Percentiles rank a stretch among this genome's conserved stretches.
These are phyloP conservation scores for Cercophora newfieldiana DNA, from an alignment of 495 filamentous ascomycete genomes.

Conservation along the genomic window DNA sequence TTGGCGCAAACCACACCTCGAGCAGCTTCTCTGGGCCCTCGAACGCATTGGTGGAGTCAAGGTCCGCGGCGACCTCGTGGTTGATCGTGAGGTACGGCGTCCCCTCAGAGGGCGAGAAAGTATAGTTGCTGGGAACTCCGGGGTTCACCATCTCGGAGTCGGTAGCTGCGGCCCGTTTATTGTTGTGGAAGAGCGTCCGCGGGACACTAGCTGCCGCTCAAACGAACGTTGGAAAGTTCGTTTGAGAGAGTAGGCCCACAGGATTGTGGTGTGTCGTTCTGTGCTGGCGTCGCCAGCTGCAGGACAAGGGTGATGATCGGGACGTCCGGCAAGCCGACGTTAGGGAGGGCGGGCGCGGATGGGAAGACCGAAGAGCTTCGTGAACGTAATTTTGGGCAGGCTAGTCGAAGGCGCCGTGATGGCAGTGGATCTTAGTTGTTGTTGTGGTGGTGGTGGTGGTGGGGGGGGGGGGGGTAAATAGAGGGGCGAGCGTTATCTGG, in stretches of 20 bases:
- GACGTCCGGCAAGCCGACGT: slow-evolving; percentile 64
- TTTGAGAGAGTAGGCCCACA: slow-evolving; percentile 96
- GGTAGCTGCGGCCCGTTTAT: slow-evolving; percentile 22
- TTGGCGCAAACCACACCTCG: slow-evolving; percentile 96
- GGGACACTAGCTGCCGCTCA: slow-evolving; percentile 75
- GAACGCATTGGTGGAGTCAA: slow-evolving; percentile 95
- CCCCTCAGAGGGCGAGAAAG: slow-evolving; percentile 74
- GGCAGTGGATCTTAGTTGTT: slow-evolving; percentile 83
- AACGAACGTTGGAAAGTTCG: slow-evolving; percentile 87
- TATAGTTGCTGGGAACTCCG: slow-evolving; percentile 76
- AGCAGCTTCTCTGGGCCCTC: slow-evolving; percentile 98
- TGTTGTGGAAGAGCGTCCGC: slow-evolving; percentile 47
- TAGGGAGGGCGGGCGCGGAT: slow-evolving; percentile 87
- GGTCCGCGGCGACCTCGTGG: slow-evolving; percentile 87
- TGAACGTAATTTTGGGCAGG: slow-evolving; percentile 81
- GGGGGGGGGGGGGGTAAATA: slow-evolving; percentile 8
- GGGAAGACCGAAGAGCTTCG: slow-evolving; percentile 76
- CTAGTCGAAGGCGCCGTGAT: slow-evolving; percentile 59
- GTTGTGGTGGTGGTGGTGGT: too few relatives aligned
- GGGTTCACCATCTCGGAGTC: slow-evolving; percentile 77
- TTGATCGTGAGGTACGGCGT: slow-evolving; percentile 94
- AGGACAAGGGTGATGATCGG: slow-evolving; percentile 37
- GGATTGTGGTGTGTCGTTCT: slow-evolving; percentile 49
- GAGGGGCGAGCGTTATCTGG: slow-evolving; percentile 88
- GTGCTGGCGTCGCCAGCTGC: slow-evolving; percentile 62